Conservation (phyloP, 495 filamentous ascomycete species). For the Xeromyces bisporus region DNA sequence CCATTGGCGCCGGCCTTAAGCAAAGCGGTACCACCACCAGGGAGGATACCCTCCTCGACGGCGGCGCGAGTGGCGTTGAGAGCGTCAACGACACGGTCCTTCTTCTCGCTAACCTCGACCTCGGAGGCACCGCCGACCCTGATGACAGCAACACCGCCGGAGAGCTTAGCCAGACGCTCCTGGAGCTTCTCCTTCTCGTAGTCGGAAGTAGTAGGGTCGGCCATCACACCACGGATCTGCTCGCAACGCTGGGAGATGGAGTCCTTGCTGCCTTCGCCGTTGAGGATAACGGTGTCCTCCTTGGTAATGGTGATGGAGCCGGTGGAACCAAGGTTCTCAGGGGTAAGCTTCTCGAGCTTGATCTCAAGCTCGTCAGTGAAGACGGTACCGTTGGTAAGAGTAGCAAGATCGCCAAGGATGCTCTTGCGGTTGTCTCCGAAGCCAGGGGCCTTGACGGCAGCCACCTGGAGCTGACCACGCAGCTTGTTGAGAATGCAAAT, state of each 20-base stretch:
- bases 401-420: constrained; percentile 87
- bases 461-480: constrained; percentile 95
- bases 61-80: constrained; percentile 96
- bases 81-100: constrained; percentile 96
- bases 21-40: constrained; percentile 93
- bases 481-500: constrained; percentile 99
- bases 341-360: constrained; percentile 94
- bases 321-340: constrained; percentile 90
- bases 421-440: constrained; percentile 99
- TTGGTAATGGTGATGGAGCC: constrained; percentile 99
- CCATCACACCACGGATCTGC: constrained; percentile 96
- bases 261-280: constrained; percentile 94
- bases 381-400: constrained; percentile 91
- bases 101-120: constrained; percentile 98
- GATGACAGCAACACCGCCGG: constrained; percentile 97
- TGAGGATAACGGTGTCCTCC: constrained; percentile 97
- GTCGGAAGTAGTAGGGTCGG: constrained; percentile 80
- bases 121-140: constrained; percentile 95
- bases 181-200: constrained; percentile 99
- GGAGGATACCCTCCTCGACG: constrained; percentile 96
- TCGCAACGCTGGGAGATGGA: constrained; percentile 87
- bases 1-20: constrained; percentile 92
- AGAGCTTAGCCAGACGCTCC: constrained; percentile 98
- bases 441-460: constrained; percentile 94
- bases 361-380: constrained; percentile 97